phyloP scores from a whole-genome alignment of 176 grass and related monocot genomes.

The Canna indica region DNA sequence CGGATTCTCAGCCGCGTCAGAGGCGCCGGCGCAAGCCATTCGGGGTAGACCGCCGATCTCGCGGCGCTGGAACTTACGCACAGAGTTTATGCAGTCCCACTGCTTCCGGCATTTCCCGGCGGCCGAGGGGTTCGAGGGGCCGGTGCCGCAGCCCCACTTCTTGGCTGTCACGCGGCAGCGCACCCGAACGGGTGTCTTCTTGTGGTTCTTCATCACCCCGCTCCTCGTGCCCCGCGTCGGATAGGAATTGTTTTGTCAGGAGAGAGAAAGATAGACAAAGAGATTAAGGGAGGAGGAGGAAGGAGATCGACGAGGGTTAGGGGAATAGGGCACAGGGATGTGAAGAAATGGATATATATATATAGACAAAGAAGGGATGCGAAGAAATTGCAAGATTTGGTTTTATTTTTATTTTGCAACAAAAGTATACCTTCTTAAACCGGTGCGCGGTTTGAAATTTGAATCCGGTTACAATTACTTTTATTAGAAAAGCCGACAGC shows the following conservation, averaged over 20 bases:
- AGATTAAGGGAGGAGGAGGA: neutral
- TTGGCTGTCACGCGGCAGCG: slow-evolving; percentile 67
- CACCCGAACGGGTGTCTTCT: slow-evolving; percentile 48
- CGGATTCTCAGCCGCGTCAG: slow-evolving; percentile 66
- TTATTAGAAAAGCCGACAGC: no score
- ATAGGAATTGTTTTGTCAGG: neutral
- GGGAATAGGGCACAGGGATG: no score
- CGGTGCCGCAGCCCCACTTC: slow-evolving; percentile 16
- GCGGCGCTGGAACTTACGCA: slow-evolving; percentile 72
- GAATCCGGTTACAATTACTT: neutral
- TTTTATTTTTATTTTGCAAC: no score
- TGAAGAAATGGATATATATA: no score
- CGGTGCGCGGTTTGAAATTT: neutral
- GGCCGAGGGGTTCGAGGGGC: neutral
- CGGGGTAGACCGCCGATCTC: slow-evolving; percentile 67
- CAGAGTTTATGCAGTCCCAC: slow-evolving; percentile 45
- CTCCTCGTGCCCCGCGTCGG: neutral
- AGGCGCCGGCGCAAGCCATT: slow-evolving; percentile 40
- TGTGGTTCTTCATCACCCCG: slow-evolving; percentile 26
- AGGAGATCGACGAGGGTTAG: no score
- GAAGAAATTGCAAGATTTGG: no score
- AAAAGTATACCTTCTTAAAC: neutral
- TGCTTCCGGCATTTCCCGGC: slow-evolving; percentile 28
- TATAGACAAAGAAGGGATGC: no score
- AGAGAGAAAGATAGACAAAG: no score